Evolutionary conservation across 2,329 filamentous ascomycete genomes (phyloP), one percentile per base, ranked within the genome.

Genomic region (Parastagonospora nodorum): DNA sequence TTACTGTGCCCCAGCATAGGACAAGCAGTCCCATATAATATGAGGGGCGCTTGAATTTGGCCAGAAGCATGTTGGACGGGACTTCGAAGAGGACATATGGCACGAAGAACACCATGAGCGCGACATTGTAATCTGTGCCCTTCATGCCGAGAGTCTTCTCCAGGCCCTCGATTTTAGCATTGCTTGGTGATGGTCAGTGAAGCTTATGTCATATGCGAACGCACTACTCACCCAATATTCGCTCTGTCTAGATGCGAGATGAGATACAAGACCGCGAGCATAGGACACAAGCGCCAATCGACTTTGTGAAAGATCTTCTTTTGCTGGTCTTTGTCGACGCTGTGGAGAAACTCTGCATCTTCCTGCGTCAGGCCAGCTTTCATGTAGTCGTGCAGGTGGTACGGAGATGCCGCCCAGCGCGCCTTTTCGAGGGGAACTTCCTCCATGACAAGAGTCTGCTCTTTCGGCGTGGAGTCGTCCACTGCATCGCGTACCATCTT

Each of bases 71-170:
- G 53, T 78, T 79, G 5, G 70, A 75, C 0, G 77, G 76, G 2
- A 79, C 58, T 46, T 70, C 64, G 8, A 63, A 52, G 51, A 64
- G 53, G 53, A 75, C 44, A 56, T 64, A 64, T 24, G 80, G 75
- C 16, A 78, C 77, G 66, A 87, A 87, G 44, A 87, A 74, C 45
- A 88, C 85, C 9, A 80, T 82, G 30, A 86, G 72, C 37, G 82
- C 84, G 0, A 81, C 83, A 1, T 88, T 76, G 56, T 88, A 88
- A 55, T 87, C 76, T 39, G 86, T 83, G 1, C 82, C 84, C 12
- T 48, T 40, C 46, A 73, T 57, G 3, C 54, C 30, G 7, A 66
- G 48, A 3, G 62, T 55, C 10, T 52, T 55, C 12, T 55, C 58
- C 11, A 71, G 49, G 14, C 66, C 63, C 43, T 72, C 66, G 30